Base-by-base conservation (phyloP, 2,329 filamentous ascomycete genomes). In the Podosphaera xanthii region DNA sequence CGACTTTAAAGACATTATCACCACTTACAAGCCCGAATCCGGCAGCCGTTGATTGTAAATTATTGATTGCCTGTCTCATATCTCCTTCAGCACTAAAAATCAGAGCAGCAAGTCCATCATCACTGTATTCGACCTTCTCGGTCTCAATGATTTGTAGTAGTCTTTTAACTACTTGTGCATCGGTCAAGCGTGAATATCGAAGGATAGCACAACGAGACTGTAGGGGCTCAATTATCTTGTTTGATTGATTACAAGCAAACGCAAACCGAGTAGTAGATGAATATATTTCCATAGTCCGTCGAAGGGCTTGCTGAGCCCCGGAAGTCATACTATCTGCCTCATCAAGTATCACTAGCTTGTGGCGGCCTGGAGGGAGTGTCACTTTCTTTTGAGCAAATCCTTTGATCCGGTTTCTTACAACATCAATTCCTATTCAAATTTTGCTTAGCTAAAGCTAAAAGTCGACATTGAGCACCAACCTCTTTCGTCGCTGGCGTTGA, bases 381-480 rank as follows among this genome's bases (percentile, higher is more conserved):
- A 98, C 92, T 73, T 98, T 98, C 73, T 98, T 98, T 72, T 97
- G 92, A 2, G 92, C 92, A 68, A 98, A 98, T 6, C 88, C 89
- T 74, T 98, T 98, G 76, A 98, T 98, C 63, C 92, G 79, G 70
- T 96, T 96, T 58, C 92, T 82, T 34, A 98, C 92, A 22, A 98
- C 92, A 68, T 98, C 92, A 70, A 98, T 98, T 67, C 91, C 85
- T 85, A 56, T 33, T 2, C 48, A 14, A 8, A 55, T 8, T 59
- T 56, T 58, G 61, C 59, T 22, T 61, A 55, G 36, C n/a, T 48
- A 33, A 10, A 10, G 35, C 2, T 35, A n/a, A 3, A 34, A 8
- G 22, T 14, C 14, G 35, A 33, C 2, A 42, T 42, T n/a, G 12
- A 38, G 3, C 4, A 57, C 67, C 40, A 63, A 83, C 84, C 89